These are phyloP conservation scores for Malbranchea cinnamomea DNA, from an alignment of 2,329 filamentous ascomycete genomes.

Conservation along the genomic window DNA sequence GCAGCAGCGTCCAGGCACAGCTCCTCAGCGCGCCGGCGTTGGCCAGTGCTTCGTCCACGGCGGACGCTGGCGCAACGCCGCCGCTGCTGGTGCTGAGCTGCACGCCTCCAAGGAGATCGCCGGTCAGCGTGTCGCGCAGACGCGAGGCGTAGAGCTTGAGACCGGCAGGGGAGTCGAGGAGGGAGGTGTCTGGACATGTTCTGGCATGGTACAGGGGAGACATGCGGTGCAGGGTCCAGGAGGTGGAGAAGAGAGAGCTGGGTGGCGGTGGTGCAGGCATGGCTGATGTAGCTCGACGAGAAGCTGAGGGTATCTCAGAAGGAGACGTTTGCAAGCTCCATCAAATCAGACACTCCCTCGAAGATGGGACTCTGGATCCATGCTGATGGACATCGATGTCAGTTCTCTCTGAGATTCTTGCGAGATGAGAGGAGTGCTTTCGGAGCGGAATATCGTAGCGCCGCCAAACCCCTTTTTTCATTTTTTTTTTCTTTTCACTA, in stretches of 20 bases:
- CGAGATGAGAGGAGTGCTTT: too few species aligned
- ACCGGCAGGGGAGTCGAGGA: conserved; percentile 20
- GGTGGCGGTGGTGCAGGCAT: too few species aligned
- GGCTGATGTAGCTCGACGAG: too few species aligned
- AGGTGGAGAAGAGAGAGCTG: conserved; percentile 32
- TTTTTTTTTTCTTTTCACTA: too few species aligned
- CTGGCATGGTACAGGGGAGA: conserved; percentile 38
- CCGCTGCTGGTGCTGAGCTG: conserved; percentile 22
- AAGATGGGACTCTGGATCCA: too few species aligned
- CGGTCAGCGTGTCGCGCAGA: conserved; percentile 34
- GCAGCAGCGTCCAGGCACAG: conserved; percentile 30
- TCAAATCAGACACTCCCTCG: too few species aligned
- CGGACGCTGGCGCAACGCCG: conserved; percentile 8
- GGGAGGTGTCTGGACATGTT: conserved; percentile 15
- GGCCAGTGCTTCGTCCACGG: conserved; percentile 25
- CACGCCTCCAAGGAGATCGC: conserved; percentile 33
- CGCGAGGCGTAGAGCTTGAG: conserved; percentile 33
- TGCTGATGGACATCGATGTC: too few species aligned
- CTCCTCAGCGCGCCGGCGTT: conserved; percentile 32
- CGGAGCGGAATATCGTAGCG: too few species aligned
- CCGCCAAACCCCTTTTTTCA: too few species aligned
- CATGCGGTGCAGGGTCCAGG: conserved; percentile 38
- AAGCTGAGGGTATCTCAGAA: too few species aligned
- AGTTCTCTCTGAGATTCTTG: too few species aligned
- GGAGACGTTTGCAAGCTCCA: too few species aligned